phyloP scores from a whole-genome alignment of 2,329 filamentous ascomycete species.

The Ascochyta rabiei region DNA sequence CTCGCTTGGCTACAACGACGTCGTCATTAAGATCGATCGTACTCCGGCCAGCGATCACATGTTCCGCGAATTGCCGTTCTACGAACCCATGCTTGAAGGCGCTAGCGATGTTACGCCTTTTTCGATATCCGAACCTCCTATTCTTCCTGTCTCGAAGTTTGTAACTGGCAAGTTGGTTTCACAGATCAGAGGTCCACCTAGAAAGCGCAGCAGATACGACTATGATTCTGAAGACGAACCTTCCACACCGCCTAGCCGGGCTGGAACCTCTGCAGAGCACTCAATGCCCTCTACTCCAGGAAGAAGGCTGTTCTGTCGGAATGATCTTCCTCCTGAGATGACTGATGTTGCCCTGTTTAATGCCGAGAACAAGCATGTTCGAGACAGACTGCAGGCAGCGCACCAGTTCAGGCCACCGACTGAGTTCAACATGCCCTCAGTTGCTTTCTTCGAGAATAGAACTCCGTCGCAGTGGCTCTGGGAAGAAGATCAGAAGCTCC shows the following conservation, averaged over 20 bases:
- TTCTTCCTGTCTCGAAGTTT: slow-evolving; percentile 85
- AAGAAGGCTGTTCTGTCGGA: slow-evolving; percentile 46
- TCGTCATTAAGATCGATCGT: slow-evolving; percentile 77
- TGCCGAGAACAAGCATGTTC: slow-evolving; percentile 84
- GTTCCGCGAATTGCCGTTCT: slow-evolving; percentile 80
- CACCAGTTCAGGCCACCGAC: slow-evolving; percentile 93
- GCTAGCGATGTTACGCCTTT: slow-evolving; percentile 40
- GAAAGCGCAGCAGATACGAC: slow-evolving; percentile 81
- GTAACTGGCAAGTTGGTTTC: slow-evolving; percentile 81
- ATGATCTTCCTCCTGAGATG: slow-evolving; percentile 69
- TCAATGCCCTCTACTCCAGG: slow-evolving; percentile 50
- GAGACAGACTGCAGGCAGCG: slow-evolving; percentile 86
- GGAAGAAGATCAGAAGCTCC: slow-evolving; percentile 88
- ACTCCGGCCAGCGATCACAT: slow-evolving; percentile 78
- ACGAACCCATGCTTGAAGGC: slow-evolving; percentile 56
- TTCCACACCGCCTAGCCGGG: slow-evolving; percentile 42
- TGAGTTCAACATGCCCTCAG: slow-evolving; percentile 87
- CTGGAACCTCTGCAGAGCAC: slow-evolving; percentile 51
- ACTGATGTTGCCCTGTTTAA: slow-evolving; percentile 85
- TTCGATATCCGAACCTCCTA: slow-evolving; percentile 56
- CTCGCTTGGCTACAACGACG: slow-evolving; percentile 78
- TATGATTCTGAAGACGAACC: slow-evolving; percentile 74
- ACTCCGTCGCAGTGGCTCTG: slow-evolving; percentile 89
- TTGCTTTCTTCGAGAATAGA: slow-evolving; percentile 87
- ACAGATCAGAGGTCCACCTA: slow-evolving; percentile 66